These are phyloP conservation scores for Allomyces arbusculus DNA, from an alignment of 192 early-diverging fungal species.

Conservation along the genomic window DNA sequence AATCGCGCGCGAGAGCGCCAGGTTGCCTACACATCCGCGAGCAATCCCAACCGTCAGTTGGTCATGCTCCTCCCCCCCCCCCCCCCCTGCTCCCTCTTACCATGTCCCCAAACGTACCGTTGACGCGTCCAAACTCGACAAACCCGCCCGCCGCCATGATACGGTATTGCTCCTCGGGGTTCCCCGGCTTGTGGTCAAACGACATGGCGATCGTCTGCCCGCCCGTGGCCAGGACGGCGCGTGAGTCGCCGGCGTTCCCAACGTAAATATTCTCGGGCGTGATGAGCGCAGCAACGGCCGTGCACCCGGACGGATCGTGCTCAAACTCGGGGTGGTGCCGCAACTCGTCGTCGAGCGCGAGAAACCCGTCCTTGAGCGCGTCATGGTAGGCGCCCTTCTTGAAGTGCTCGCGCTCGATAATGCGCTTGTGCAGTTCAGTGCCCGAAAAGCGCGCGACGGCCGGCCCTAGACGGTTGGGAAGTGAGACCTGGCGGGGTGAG, in stretches of 20 bases:
- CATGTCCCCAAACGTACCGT: slow-evolving; percentile 33
- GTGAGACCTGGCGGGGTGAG: too few species aligned
- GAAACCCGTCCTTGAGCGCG: slow-evolving; percentile 68
- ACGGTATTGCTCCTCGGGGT: slow-evolving; percentile 60
- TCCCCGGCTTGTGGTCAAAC: slow-evolving; percentile 87
- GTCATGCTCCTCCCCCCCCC: not conserved
- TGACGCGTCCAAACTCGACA: slow-evolving; percentile 96
- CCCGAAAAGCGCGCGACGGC: slow-evolving; percentile 72
- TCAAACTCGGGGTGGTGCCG: slow-evolving; percentile 48
- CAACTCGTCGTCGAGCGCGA: slow-evolving; percentile 58
- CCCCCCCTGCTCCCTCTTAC: not conserved
- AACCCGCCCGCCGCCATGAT: slow-evolving; percentile 85
- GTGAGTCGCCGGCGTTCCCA: slow-evolving; percentile 89
- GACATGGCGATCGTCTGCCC: slow-evolving; percentile 65
- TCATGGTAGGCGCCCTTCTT: slow-evolving; percentile 39
- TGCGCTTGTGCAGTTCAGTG: slow-evolving; percentile 45
- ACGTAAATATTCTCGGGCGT: slow-evolving; percentile 59
- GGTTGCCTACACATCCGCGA: slow-evolving; percentile 34
- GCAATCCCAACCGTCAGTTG: not conserved
- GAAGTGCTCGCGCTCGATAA: slow-evolving; percentile 43
- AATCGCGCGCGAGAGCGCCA: slow-evolving; percentile 89
- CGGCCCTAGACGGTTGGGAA: slow-evolving; percentile 18
- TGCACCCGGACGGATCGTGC: slow-evolving; percentile 85
- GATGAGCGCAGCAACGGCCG: slow-evolving; percentile 71
- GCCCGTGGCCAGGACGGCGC: slow-evolving; percentile 60